Evolutionary conservation across 1,284 basidiomycete species (phyloP).

Genomic region (Chiua sp.): DNA sequence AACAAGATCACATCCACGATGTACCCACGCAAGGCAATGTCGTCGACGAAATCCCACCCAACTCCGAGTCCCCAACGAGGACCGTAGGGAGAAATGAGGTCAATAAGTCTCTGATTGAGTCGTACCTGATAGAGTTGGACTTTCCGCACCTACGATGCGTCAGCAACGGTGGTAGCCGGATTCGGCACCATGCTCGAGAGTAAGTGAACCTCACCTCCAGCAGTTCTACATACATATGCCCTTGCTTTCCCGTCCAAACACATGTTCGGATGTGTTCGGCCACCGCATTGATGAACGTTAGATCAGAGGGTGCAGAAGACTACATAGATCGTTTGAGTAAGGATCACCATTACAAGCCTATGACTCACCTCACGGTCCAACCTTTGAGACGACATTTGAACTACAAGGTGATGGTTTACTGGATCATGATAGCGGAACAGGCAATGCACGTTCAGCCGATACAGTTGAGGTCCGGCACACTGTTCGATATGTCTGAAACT

Average conservation of each 20-base stretch:
- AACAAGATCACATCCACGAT: slow-evolving; percentile 90
- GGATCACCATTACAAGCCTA: not conserved
- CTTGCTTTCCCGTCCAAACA: slow-evolving; percentile 43
- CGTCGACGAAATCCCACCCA: slow-evolving; percentile 96
- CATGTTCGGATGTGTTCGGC: slow-evolving; percentile 64
- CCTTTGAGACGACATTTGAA: too few species aligned
- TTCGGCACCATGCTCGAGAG: slow-evolving; percentile 9
- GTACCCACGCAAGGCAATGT: slow-evolving; percentile 91
- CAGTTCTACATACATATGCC: slow-evolving; percentile 92
- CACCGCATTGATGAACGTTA: slow-evolving; percentile 72
- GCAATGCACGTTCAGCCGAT: too few species aligned
- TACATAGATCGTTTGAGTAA: slow-evolving; percentile 13
- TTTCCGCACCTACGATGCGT: slow-evolving; percentile 80
- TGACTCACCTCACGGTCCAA: slow-evolving; percentile 30
- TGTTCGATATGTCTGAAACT: too few species aligned
- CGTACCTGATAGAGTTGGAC: slow-evolving; percentile 85
- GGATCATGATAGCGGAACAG: too few species aligned
- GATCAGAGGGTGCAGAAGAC: slow-evolving; percentile 56
- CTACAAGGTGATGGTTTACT: too few species aligned
- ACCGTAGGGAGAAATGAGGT: slow-evolving; percentile 85
- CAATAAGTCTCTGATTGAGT: slow-evolving; percentile 89
- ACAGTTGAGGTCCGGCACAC: too few species aligned
- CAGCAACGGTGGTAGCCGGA: not conserved
- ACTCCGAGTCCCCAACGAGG: slow-evolving; percentile 85
- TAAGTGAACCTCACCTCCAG: slow-evolving; percentile 81